Base-by-base conservation (phyloP, 106 monocot genomes). In the Amphibolis antarctica region DNA sequence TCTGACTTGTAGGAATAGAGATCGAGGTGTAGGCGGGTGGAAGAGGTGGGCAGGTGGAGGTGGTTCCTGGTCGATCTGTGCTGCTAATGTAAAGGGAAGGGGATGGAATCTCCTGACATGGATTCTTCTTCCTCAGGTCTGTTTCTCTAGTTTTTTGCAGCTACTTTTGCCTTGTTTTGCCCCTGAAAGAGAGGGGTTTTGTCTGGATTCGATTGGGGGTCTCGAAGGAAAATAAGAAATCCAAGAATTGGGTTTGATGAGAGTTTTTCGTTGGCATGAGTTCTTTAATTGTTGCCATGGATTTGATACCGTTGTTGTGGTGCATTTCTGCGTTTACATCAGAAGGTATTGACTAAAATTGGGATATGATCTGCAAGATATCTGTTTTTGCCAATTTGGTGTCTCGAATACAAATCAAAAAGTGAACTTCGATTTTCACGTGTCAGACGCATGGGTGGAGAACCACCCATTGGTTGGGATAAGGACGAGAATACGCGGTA, bases 111-210 rank as follows among this genome's bases (percentile, higher is more conserved):
- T 31, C 48, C 5, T 22, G 52, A 31, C 30, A 47, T 49, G 70
- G 70, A 62, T 60, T 21, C 60, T 60, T 48, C 69, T 28, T 18
- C 21, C 18, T 46, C 60, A 61, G 70, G 70, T 71, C 13, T 11
- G 62, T 62, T 47, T 50, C 50, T 31, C 12, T 45, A 9, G 24
- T 50, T 15, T 42, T 60, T 7, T 29, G n/a, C 4, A 47, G 10
- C 22, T 20, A 19, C 24, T 56, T 46, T 26, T 42, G 36, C 9
- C 18, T 54, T 67, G 54, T n/a, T 44, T 4, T 67, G 1, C 53
- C 17, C 10, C 10, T 23, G 1, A 3, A 36, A 26, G 45, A 7
- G n/a, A 0, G 5, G 21, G 42, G 17, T 22, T 57, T 5, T 44
- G 51, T 70, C 30, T 49, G 48, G 54, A 29, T 15, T 54, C 18